phyloP scores from a whole-genome alignment of 164 flowering plant species.

The Umbilicus rupestris region DNA sequence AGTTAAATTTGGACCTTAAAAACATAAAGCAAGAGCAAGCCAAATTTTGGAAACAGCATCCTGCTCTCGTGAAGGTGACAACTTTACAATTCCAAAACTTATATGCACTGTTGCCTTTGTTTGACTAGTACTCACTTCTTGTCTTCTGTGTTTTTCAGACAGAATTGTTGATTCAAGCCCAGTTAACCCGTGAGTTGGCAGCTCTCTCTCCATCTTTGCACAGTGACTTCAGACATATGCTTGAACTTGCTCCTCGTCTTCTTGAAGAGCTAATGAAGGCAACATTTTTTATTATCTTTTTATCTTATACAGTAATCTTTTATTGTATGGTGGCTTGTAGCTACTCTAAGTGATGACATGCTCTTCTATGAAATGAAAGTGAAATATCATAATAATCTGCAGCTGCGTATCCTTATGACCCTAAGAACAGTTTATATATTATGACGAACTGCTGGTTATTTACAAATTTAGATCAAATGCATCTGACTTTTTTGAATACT shows the following conservation, averaged over 20 bases:
- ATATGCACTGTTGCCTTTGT: not conserved
- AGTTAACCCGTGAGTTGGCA: constrained; percentile 68
- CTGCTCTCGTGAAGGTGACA: constrained; percentile 69
- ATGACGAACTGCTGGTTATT: not conserved
- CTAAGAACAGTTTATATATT: too few relatives aligned
- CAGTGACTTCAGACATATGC: constrained; percentile 61
- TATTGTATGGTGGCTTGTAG: too few relatives aligned
- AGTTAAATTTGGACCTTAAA: constrained; percentile 81
- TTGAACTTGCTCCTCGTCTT: constrained; percentile 90
- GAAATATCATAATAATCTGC: not conserved
- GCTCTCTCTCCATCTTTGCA: constrained; percentile 49
- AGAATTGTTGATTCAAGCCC: constrained; percentile 84
- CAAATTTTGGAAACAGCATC: constrained; percentile 98
- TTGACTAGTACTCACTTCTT: constrained; percentile 9
- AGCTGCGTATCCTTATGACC: too few relatives aligned
- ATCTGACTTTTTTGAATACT: not conserved
- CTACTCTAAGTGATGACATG: not conserved
- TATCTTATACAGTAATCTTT: not conserved
- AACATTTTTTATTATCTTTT: constrained; percentile 10
- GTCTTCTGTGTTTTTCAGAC: constrained; percentile 42
- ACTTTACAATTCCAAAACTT: not conserved
- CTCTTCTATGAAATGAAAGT: not conserved
- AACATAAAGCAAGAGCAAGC: constrained; percentile 92
- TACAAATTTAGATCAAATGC: not conserved
- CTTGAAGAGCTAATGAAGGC: constrained; percentile 95